Evolutionary conservation across 148 eudicot genomes (phyloP).

Genomic region (Vaccinium myrtillus): DNA sequence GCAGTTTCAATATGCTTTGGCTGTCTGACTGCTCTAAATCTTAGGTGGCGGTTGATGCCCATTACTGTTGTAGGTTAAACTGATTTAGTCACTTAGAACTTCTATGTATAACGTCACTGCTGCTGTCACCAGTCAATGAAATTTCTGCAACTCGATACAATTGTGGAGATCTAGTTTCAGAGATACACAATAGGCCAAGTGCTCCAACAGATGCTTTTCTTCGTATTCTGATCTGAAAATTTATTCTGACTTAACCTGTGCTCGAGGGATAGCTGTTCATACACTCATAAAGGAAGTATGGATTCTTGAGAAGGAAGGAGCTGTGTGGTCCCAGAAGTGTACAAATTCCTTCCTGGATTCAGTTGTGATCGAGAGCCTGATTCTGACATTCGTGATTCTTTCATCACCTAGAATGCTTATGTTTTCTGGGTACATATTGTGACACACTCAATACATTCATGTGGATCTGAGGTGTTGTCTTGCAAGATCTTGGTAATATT

Average conservation of each 20-base stretch:
- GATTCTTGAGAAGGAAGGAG: background rate
- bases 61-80: constrained; percentile 8
- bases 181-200: background rate
- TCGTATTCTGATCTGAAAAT: background rate
- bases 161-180: background rate
- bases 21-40: background rate
- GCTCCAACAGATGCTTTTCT: background rate
- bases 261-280: no score
- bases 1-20: constrained; percentile 10
- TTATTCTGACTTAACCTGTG: background rate
- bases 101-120: background rate
- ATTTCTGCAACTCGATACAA: background rate
- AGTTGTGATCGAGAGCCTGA: background rate
- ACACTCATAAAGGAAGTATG: no score
- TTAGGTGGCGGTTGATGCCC: background rate
- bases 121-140: background rate
- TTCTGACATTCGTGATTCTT: background rate
- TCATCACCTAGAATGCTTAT: background rate
- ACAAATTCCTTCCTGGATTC: background rate
- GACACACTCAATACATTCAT: background rate
- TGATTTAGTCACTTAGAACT: background rate
- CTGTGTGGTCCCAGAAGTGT: background rate
- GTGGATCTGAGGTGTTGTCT: background rate
- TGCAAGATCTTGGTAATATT: no score
- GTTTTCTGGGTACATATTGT: background rate